Conservation (phyloP, 352 stramenopile species). For the Globisporangium heterothallicum region DNA sequence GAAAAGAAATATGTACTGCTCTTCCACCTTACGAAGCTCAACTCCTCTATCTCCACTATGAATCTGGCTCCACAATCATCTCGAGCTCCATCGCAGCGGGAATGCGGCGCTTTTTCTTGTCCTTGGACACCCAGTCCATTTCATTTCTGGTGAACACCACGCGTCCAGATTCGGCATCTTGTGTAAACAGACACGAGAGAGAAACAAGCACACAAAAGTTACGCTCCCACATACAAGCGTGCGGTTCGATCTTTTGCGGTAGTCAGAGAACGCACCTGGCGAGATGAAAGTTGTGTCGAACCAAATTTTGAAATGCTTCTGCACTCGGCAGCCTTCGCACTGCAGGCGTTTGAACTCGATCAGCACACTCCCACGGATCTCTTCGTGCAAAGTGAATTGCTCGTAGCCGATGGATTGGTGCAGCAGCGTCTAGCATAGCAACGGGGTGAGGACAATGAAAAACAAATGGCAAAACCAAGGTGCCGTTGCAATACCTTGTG, state of each 20-base stretch:
- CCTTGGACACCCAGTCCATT: conserved; percentile 60
- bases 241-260: too few species aligned
- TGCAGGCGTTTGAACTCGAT: conserved; percentile 50
- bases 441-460: too few species aligned
- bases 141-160: conserved; percentile 40
- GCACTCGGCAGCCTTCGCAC: conserved; percentile 30
- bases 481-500: conserved; percentile 25
- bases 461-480: neutral
- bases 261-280: conserved; percentile 16
- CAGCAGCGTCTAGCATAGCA: conserved; percentile 23
- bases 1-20: too few species aligned
- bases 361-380: conserved; percentile 46
- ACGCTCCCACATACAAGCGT: too few species aligned
- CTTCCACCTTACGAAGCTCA: too few species aligned
- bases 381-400: conserved; percentile 37
- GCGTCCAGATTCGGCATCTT: conserved; percentile 31
- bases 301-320: conserved; percentile 74
- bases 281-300: conserved; percentile 57
- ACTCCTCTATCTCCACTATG: too few species aligned
- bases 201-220: neutral
- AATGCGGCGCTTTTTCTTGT: conserved; percentile 56
- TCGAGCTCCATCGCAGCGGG: conserved; percentile 62
- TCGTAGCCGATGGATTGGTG: conserved; percentile 48
- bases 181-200: too few species aligned
- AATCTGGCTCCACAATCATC: conserved; percentile 23